These are phyloP conservation scores for Plantago lanceolata DNA, from an alignment of 305 asterid species.

Conservation along the genomic window DNA sequence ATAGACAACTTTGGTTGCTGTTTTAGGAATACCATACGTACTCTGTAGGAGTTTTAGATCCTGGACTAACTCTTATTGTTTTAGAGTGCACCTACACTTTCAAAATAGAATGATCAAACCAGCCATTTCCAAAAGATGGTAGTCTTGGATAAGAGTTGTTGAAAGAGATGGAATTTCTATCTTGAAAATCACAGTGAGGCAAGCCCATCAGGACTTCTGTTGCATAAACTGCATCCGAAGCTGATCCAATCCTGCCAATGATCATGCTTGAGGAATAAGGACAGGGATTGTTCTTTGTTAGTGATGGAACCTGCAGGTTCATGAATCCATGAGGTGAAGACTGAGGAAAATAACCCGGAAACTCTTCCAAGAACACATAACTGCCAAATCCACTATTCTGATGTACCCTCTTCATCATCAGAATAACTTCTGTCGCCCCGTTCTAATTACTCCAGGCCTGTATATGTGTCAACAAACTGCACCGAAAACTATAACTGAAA, in stretches of 20 bases:
- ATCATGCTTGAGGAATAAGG: conserved; percentile 35
- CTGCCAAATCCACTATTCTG: conserved; percentile 30
- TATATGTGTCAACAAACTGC: too few species aligned
- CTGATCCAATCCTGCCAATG: conserved; percentile 49
- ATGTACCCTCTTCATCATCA: conserved; percentile 30
- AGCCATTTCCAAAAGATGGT: conserved; percentile 28
- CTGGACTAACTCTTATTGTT: too few species aligned
- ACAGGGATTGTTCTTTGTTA: conserved; percentile 27
- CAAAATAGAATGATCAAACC: conserved; percentile 27
- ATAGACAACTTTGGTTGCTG: too few species aligned
- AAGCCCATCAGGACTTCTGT: conserved; percentile 52
- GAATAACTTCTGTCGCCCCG: not conserved
- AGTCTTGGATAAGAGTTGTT: conserved; percentile 27
- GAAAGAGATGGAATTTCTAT: conserved; percentile 18
- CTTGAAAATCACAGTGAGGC: conserved; percentile 33
- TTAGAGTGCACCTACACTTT: too few species aligned
- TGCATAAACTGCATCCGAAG: conserved; percentile 42
- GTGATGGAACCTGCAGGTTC: conserved; percentile 27
- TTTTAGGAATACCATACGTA: too few species aligned
- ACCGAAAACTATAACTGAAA: too few species aligned
- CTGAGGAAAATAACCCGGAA: conserved; percentile 24
- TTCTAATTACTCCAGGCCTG: too few species aligned
- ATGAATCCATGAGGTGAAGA: conserved; percentile 26
- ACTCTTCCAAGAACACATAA: conserved; percentile 28
- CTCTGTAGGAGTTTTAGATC: too few species aligned